A percentile compares a stretch with the other conserved stretches of the same genome.
These are phyloP conservation scores for Globisporangium echinulatum DNA, from an alignment of 352 stramenopile species.

Conservation along the genomic window DNA sequence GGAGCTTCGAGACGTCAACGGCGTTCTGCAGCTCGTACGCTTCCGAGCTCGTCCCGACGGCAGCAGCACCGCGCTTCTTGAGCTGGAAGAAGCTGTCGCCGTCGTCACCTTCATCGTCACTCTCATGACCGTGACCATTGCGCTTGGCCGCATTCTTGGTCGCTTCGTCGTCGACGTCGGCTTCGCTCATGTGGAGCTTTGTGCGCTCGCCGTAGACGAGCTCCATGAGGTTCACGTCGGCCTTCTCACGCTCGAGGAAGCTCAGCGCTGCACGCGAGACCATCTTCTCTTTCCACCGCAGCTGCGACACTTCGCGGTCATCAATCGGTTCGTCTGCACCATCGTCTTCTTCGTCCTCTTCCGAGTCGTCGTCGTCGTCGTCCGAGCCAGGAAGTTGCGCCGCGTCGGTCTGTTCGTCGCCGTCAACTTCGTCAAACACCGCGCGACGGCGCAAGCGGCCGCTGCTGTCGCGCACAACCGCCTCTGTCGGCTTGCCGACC, in stretches of 20 bases:
- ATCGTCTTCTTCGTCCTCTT: slow-evolving; percentile 36
- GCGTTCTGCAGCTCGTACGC: slow-evolving; percentile 65
- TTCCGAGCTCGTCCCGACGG: slow-evolving; percentile 22
- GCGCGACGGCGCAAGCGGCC: slow-evolving; percentile 72
- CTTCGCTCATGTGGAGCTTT: slow-evolving; percentile 80
- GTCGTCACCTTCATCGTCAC: slow-evolving; percentile 44
- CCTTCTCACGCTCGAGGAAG: slow-evolving; percentile 79
- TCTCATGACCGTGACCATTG: not conserved
- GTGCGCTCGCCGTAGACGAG: slow-evolving; percentile 84
- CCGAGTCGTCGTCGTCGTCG: slow-evolving; percentile 39
- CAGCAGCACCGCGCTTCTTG: slow-evolving; percentile 45
- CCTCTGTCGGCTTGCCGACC: slow-evolving; percentile 57
- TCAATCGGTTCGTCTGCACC: slow-evolving; percentile 25
- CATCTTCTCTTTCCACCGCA: slow-evolving; percentile 85
- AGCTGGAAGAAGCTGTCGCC: slow-evolving; percentile 73
- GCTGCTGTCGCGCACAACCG: slow-evolving; percentile 56
- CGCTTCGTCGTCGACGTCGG: slow-evolving; percentile 49
- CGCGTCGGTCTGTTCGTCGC: slow-evolving; percentile 9
- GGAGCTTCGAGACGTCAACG: slow-evolving; percentile 77
- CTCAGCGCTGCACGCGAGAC: slow-evolving; percentile 77
- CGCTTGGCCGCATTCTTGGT: slow-evolving; percentile 22
- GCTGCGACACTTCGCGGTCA: slow-evolving; percentile 53
- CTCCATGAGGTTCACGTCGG: slow-evolving; percentile 88
- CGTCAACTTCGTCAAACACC: slow-evolving; percentile 65
- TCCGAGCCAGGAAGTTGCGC: slow-evolving; percentile 13